Percentiles rank a stretch among this genome's conserved stretches.
These are phyloP conservation scores for Calonectria leucothoes DNA, from an alignment of 2,329 filamentous ascomycete genomes.

Conservation along the genomic window DNA sequence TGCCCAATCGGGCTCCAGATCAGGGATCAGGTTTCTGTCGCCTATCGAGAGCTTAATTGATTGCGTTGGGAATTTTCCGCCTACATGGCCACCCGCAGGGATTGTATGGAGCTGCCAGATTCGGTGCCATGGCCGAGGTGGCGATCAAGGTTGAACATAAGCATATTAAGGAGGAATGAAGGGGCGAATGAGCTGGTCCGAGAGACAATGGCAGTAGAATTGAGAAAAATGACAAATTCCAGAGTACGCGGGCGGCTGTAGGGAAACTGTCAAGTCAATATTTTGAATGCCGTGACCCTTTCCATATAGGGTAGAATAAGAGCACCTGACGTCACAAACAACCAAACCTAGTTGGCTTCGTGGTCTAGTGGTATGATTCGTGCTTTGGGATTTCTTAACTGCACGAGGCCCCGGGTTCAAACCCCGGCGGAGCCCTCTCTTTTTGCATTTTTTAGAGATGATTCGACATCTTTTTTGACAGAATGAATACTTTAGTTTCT, in stretches of 20 bases:
- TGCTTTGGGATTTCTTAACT: constrained; percentile 25
- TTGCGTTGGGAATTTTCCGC: background rate
- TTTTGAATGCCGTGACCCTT: rapidly evolving
- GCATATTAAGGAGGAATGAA: background rate
- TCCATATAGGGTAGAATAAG: background rate
- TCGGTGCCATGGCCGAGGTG: background rate
- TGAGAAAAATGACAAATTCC: too few species aligned
- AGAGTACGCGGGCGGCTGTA: too few species aligned
- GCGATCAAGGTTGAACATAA: background rate
- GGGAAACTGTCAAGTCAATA: background rate
- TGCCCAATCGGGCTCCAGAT: background rate
- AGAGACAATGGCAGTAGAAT: background rate
- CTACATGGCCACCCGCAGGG: background rate
- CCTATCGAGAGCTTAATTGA: background rate
- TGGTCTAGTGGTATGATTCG: constrained; percentile 31
- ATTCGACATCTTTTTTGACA: background rate
- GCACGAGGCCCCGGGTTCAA: constrained; percentile 29
- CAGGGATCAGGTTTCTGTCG: background rate
- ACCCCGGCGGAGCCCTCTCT: constrained; percentile 24
- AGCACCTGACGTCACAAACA: background rate
- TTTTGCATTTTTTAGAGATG: background rate
- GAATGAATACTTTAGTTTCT: background rate
- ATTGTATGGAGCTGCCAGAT: background rate
- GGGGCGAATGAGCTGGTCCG: background rate
- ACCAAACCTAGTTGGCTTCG: constrained; percentile 6